These are phyloP conservation scores for Penicillium subrubescens DNA, from an alignment of 495 filamentous ascomycete genomes.

Conservation along the genomic window DNA sequence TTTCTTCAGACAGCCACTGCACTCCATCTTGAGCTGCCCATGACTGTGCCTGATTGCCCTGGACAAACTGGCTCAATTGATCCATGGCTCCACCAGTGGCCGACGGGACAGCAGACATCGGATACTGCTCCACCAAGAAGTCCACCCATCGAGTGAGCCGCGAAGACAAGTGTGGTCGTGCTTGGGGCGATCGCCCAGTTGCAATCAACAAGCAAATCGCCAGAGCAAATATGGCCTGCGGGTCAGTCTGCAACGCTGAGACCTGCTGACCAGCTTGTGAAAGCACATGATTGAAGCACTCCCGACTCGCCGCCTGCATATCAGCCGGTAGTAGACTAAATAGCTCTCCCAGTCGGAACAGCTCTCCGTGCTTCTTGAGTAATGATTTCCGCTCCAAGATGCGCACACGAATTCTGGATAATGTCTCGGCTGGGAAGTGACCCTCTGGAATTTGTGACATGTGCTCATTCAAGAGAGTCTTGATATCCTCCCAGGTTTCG, in stretches of 20 bases:
- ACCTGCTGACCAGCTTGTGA: conserved; percentile 21
- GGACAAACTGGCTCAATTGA: conserved; percentile 21
- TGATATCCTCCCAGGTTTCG: conserved; percentile 38
- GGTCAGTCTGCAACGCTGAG: conserved; percentile 21
- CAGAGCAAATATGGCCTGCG: conserved; percentile 25
- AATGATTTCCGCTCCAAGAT: conserved; percentile 44
- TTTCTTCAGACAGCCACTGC: conserved; percentile 25
- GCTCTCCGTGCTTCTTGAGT: conserved; percentile 38
- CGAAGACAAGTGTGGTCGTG: conserved; percentile 25
- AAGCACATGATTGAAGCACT: conserved; percentile 31
- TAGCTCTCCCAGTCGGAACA: conserved; percentile 39
- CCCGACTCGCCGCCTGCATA: conserved; percentile 28
- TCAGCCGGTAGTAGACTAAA: conserved; percentile 35
- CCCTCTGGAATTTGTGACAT: conserved; percentile 35
- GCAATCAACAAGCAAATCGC: conserved; percentile 25
- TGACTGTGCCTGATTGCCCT: conserved; percentile 23
- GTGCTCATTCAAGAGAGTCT: conserved; percentile 34
- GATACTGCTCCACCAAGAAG: conserved; percentile 43
- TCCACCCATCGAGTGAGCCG: conserved; percentile 39
- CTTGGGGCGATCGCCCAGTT: conserved; percentile 21
- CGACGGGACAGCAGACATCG: conserved; percentile 16
- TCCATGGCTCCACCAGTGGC: conserved; percentile 1
- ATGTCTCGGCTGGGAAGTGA: conserved; percentile 34
- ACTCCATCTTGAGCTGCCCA: conserved; percentile 20
- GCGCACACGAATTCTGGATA: conserved; percentile 35